These are phyloP conservation scores for Metarhizium brunneum DNA, from an alignment of 2,329 filamentous ascomycete genomes.

Conservation along the genomic window DNA sequence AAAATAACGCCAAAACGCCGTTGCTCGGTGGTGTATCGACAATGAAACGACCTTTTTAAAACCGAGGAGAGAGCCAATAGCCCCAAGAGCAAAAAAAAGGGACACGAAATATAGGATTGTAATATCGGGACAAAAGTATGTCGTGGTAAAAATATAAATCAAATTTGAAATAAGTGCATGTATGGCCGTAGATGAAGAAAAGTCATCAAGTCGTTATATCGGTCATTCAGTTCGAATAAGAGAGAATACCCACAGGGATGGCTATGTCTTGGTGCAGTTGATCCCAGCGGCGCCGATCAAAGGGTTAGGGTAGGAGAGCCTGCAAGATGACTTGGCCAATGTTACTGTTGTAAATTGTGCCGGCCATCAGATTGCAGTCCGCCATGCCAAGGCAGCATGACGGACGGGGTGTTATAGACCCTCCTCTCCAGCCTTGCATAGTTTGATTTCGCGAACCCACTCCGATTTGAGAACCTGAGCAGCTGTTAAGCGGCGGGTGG, in stretches of 20 bases:
- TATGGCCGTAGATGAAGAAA: constrained; percentile 7
- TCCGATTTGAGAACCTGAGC: constrained; percentile 96
- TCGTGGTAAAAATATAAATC: not conserved
- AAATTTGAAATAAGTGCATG: constrained; percentile 1
- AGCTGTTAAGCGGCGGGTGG: constrained; percentile 82
- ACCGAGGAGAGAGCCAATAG: not conserved
- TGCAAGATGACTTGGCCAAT: constrained; percentile 14
- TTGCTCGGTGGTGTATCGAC: constrained; percentile 17
- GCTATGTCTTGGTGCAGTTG: constrained; percentile 6
- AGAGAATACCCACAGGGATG: constrained; percentile 4
- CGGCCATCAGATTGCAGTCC: constrained; percentile 16
- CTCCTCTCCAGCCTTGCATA: constrained; percentile 94
- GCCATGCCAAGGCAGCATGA: constrained; percentile 18
- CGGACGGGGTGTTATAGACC: constrained; percentile 54
- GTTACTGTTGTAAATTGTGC: not conserved
- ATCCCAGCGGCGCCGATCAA: constrained; percentile 7
- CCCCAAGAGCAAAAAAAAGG: constrained; percentile 9
- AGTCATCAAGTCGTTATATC: constrained; percentile 10
- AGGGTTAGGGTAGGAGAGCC: constrained; percentile 10
- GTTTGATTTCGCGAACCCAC: constrained; percentile 95
- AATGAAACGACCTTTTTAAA: not conserved
- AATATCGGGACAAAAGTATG: not conserved
- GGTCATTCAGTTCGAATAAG: not conserved
- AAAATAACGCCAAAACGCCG: constrained; percentile 15
- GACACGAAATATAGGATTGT: constrained; percentile 5